Evolutionary conservation across 2,329 filamentous ascomycete genomes (phyloP).

Genomic region (Claviceps pazoutovae): DNA sequence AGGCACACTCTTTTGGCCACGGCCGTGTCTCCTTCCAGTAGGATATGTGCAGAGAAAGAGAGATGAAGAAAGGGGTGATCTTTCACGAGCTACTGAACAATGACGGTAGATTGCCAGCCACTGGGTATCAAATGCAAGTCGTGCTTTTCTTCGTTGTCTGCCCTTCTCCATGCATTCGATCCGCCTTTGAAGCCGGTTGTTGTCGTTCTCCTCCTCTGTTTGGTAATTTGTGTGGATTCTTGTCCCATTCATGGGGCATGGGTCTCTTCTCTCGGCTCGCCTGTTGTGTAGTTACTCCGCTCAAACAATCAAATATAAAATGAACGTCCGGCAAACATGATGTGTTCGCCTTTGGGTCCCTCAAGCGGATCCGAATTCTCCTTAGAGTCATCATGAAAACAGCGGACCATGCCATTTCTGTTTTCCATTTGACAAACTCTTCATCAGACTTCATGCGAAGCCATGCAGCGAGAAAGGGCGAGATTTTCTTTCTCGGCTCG

Average conservation of each 20-base stretch:
- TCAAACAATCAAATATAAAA: neutral
- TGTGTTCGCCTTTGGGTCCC: neutral
- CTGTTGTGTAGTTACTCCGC: neutral
- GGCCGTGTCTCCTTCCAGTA: neutral
- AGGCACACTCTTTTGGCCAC: neutral
- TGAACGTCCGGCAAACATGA: neutral
- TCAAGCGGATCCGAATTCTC: neutral
- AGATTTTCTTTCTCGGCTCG: neutral
- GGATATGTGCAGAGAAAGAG: neutral
- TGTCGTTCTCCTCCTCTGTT: neutral
- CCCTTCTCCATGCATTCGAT: neutral
- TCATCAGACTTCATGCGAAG: constrained; percentile 2
- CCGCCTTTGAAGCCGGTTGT: neutral
- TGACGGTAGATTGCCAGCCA: constrained; percentile 1
- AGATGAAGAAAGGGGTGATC: neutral
- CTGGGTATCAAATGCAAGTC: constrained; percentile 1
- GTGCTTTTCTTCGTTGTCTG: neutral
- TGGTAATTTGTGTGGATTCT: neutral
- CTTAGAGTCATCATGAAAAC: constrained; percentile 2
- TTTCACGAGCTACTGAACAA: neutral
- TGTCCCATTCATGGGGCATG: neutral
- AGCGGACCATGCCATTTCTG: neutral
- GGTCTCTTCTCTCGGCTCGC: neutral
- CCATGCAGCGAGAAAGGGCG: constrained; percentile 1
- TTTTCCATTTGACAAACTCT: neutral